These are phyloP conservation scores for Volvariella surrecta DNA, from an alignment of 1,284 basidiomycete genomes.

Conservation along the genomic window DNA sequence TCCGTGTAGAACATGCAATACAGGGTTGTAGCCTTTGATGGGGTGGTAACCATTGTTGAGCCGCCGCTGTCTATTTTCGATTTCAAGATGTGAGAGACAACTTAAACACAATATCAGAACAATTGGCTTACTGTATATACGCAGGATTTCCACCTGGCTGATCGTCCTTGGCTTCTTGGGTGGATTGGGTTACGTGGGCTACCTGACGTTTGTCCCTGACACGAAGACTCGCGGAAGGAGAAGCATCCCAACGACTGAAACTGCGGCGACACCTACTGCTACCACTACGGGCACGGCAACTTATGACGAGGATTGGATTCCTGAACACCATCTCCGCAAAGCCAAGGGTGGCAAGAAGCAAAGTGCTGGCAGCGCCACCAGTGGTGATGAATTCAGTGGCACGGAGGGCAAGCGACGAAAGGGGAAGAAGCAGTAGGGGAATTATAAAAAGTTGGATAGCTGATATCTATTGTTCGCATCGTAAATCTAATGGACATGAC, in stretches of 20 bases:
- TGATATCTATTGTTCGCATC: no score
- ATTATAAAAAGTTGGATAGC: no score
- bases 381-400: conserved; percentile 61
- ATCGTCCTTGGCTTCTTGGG: conserved; percentile 61
- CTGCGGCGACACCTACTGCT: conserved; percentile 55
- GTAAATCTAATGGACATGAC: no score
- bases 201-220: conserved; percentile 58
- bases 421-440: conserved; percentile 42
- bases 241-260: conserved; percentile 33
- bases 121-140: conserved; percentile 4
- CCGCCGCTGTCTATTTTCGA: conserved; percentile 76
- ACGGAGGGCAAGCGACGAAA: conserved; percentile 52
- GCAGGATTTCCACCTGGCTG: conserved; percentile 69
- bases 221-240: conserved; percentile 38
- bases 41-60: conserved; percentile 77
- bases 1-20: conserved; percentile 39
- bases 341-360: conserved; percentile 43
- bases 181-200: conserved; percentile 61
- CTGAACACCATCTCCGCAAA: conserved; percentile 77
- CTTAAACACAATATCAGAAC: not conserved
- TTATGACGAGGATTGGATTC: conserved; percentile 92
- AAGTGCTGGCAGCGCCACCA: conserved; percentile 24
- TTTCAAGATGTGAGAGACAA: conserved; percentile 57
- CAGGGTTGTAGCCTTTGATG: conserved; percentile 70
- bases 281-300: conserved; percentile 50